Evolutionary conservation across 2,329 filamentous ascomycete genomes (phyloP), one percentile per base, ranked within the genome.

Genomic region (Botrytis medusae): DNA sequence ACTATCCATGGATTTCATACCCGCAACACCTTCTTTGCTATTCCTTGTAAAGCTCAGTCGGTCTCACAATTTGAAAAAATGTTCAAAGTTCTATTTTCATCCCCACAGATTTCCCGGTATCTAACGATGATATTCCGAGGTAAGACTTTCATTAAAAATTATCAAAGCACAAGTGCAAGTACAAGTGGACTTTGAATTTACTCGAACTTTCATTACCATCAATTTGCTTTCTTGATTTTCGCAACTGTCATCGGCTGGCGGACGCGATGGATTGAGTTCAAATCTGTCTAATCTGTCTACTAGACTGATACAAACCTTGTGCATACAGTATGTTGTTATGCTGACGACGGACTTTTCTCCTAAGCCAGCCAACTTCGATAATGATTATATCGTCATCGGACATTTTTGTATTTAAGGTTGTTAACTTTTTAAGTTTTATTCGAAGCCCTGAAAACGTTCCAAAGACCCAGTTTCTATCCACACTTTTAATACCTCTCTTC

Each of bases 391-490:
- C 64, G 48, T 57, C 64, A 68, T 57, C 64, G 48, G 48, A 20
- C 64, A 68, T 68, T 68, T 68, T 68, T 57, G 46, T 2, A 68
- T 54, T 68, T 57, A 57, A 67, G 64, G 64, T 67, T 54, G 48
- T 42, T 51, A 0, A 20, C 34, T 67, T 4, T 54, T 37, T 29
- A 37, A 34, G 32, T 40, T 57, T 54, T 32, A 12, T 12, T 42
- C 16, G 48, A 54, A 54, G 46, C 46, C 64, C 12, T 42, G 48
- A 14, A 68, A 54, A 29, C 25, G 8, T 68, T 40, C 25, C 6
- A 68, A 25, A n/a, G 64, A 54, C 46, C 32, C 63, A 40, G 5
- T 67, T 40, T 51, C 46, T 37, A 67, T 51, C 46, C 64, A 29
- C 32, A 65, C 20, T 51, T 37, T 65, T 67, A 7, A 54, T 25